A percentile compares a stretch with the other conserved stretches of the same genome.
Conservation (phyloP, 2,329 filamentous ascomycete genomes). For the Colletotrichum brevisporum region DNA sequence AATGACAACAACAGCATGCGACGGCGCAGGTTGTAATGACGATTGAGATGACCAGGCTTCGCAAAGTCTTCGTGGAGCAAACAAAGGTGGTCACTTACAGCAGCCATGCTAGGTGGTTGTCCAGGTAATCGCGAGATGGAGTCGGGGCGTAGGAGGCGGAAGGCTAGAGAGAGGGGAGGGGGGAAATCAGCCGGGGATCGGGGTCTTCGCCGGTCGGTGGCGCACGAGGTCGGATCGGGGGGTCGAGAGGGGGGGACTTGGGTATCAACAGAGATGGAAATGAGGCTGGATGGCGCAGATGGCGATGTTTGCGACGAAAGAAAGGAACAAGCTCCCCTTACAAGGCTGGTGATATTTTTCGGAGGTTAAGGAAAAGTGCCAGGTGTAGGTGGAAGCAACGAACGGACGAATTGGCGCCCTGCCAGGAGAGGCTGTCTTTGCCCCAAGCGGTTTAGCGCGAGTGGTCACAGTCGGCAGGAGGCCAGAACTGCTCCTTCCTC, state of each 20-base stretch:
- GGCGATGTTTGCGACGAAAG: conserved; percentile 41
- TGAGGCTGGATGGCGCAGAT: conserved; percentile 36
- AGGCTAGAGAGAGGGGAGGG: conserved; percentile 18
- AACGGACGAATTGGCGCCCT: conserved; percentile 43
- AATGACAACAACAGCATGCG: conserved; percentile 10
- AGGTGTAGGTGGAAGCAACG: conserved; percentile 39
- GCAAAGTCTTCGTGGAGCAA: not conserved
- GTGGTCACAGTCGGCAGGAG: conserved; percentile 28
- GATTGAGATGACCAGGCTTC: not conserved
- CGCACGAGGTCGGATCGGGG: conserved; percentile 34
- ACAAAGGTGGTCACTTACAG: conserved; percentile 33
- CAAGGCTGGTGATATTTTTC: conserved; percentile 44
- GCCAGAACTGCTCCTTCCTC: conserved; percentile 30
- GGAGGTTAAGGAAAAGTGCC: conserved; percentile 41
- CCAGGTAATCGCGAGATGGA: conserved; percentile 37
- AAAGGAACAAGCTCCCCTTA: conserved; percentile 40
- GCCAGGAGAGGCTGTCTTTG: conserved; percentile 36
- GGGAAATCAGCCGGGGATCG: conserved; percentile 33
- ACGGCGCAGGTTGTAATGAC: not conserved
- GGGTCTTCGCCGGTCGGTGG: conserved; percentile 31
- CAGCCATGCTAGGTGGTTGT: conserved; percentile 42
- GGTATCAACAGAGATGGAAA: conserved; percentile 43
- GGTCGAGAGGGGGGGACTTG: conserved; percentile 25
- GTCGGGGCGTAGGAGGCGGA: conserved; percentile 13
- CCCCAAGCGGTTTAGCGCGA: conserved; percentile 34